Evolutionary conservation across 2,329 filamentous ascomycete species (phyloP).

Genomic region (Cryphonectria carpinicola): DNA sequence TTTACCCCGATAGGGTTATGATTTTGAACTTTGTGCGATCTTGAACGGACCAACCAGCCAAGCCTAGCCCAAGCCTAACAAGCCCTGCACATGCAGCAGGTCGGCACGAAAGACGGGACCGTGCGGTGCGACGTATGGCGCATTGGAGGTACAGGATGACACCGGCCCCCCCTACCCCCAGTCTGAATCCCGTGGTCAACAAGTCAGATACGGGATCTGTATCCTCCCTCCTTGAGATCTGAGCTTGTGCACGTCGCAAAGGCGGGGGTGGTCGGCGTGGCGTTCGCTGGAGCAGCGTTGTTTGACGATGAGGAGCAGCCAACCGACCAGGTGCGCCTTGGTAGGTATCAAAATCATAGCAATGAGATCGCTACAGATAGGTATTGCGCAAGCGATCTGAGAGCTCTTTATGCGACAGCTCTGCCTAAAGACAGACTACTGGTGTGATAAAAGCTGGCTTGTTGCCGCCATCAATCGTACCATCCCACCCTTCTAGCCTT

Average conservation of each 20-base stretch:
- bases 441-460: neutral
- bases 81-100: neutral
- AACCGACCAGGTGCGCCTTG: neutral
- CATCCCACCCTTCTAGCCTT: conserved; percentile 11
- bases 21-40: conserved; percentile 5
- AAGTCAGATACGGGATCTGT: neutral
- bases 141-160: conserved; percentile 7
- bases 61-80: neutral
- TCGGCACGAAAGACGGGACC: neutral
- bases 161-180: conserved; percentile 12
- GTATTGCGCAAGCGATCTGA: neutral
- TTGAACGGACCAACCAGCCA: neutral
- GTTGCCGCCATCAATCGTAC: conserved; percentile 3
- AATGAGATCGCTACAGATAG: neutral
- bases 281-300: neutral
- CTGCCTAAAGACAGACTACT: conserved; percentile 1
- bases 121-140: conserved; percentile 8
- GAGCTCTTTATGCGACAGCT: neutral
- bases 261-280: conserved; percentile 9
- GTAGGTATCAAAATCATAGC: neutral
- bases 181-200: conserved; percentile 13
- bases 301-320: neutral
- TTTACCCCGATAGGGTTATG: conserved; percentile 6
- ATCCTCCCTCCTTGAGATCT: neutral
- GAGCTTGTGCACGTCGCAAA: conserved; percentile 25